Percentiles rank a stretch among this genome's conserved stretches.
Conservation (phyloP, 768 basidiomycete genomes). For the Boletus reticuloceps region DNA sequence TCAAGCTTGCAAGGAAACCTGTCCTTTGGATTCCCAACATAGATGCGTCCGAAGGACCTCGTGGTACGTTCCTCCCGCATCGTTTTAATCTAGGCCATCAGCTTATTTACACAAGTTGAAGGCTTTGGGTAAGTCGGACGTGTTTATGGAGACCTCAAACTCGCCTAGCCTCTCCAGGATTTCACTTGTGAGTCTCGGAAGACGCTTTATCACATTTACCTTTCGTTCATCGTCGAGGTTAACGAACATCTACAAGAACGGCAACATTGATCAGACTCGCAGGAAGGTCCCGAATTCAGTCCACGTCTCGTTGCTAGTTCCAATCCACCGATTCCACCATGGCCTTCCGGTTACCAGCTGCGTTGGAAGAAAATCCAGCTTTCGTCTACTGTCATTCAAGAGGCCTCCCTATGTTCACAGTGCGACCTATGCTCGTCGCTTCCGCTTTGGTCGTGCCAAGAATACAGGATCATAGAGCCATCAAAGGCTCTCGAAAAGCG, state of each 20-base stretch:
- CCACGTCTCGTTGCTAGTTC: too few relatives aligned
- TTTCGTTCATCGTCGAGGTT: too few relatives aligned
- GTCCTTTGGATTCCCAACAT: not conserved
- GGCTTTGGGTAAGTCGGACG: not conserved
- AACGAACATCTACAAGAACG: too few relatives aligned
- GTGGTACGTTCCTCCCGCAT: not conserved
- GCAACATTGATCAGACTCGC: not conserved
- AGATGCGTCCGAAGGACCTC: conserved; percentile 1
- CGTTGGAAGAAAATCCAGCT: not conserved
- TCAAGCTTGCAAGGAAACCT: too few relatives aligned
- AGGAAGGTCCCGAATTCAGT: not conserved
- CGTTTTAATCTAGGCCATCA: too few relatives aligned
- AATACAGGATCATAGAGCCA: conserved; percentile 3
- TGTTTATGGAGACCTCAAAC: too few relatives aligned
- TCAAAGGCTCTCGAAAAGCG: conserved; percentile 1
- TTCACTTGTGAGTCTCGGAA: too few relatives aligned
- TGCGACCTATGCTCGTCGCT: not conserved
- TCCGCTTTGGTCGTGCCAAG: conserved; percentile 16
- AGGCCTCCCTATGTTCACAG: too few relatives aligned
- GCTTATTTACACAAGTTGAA: not conserved
- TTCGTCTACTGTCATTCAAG: too few relatives aligned
- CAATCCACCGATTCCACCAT: too few relatives aligned
- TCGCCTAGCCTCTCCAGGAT: not conserved
- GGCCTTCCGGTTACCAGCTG: not conserved
- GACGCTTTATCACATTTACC: too few relatives aligned